Base-by-base conservation (phyloP, 176 grass and related monocot species). In the Alloteropsis semialata region DNA sequence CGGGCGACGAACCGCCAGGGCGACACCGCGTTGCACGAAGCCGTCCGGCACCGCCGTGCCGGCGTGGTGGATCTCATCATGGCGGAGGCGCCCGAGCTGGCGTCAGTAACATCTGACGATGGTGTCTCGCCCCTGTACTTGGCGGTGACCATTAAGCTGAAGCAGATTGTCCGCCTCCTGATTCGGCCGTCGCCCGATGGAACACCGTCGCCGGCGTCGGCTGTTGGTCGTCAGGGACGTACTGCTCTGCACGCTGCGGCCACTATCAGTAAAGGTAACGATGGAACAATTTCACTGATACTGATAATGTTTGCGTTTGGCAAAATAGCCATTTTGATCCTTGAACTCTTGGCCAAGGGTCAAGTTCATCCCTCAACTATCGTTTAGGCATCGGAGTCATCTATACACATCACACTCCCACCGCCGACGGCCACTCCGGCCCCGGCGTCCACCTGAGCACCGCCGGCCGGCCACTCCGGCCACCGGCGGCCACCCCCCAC, bases 191-290 rank as follows among this genome's bases (percentile, higher is more conserved):
- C 51, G 0, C 17, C 5, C 1, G n/a, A 30, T 17, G 55, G 59
- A 12, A 24, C 51, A 16, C 18, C 62, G 4, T 61, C 59, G 6
- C 36, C 50, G 1, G 82, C 54, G 21, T 84, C 80, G 14, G 71
- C 6, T 37, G 13, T 33, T 44, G 88, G 91, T 29, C 81, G 39
- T 0, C 4, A 65, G 15, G 89, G 89, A 11, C 86, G 66, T 0
- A 91, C 83, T 4, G 92, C 89, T 17, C 21, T 94, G 30, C 92
- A 94, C 53, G 82, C 28, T 1, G 82, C 82, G 4, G 84, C 64
- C 5, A 0, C 12, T 0, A 45, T 15, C 45, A n/a, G n/a, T n/a
- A 76, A 19, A 62, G 68, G 45, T 73, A 22, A n/a, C n/a, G n/a
- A n/a, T n/a, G n/a, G n/a, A n/a, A n/a, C n/a, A n/a, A n/a, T n/a